A percentile compares a stretch with the other conserved stretches of the same genome.
These are phyloP conservation scores for Mrakia blollopis DNA, from an alignment of 768 basidiomycete species.

Conservation along the genomic window DNA sequence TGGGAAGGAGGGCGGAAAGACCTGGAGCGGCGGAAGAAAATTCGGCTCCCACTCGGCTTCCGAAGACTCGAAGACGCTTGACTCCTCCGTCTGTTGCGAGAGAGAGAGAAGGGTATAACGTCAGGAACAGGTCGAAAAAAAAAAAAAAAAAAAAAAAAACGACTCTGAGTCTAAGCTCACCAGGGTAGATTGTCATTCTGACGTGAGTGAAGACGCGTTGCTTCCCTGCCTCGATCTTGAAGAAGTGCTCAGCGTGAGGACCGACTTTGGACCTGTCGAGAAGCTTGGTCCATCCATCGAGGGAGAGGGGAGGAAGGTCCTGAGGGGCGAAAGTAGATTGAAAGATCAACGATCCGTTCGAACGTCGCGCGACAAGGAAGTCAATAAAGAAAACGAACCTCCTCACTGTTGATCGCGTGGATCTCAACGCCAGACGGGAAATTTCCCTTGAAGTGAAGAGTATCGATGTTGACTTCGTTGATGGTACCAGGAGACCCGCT, in stretches of 20 bases:
- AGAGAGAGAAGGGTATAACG: neutral
- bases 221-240: conserved; percentile 56
- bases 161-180: too few species aligned
- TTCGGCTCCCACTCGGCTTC: conserved; percentile 54
- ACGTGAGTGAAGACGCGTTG: conserved; percentile 70
- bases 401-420: conserved; percentile 52
- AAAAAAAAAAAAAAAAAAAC: too few species aligned
- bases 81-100: conserved; percentile 69
- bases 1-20: conserved; percentile 11
- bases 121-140: neutral
- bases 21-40: conserved; percentile 47
- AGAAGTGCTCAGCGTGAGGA: conserved; percentile 82
- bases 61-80: conserved; percentile 81
- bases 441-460: conserved; percentile 91
- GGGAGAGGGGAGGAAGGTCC: conserved; percentile 39
- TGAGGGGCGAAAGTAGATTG: conserved; percentile 25
- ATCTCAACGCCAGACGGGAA: conserved; percentile 80
- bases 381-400: conserved; percentile 44
- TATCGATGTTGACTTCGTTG: conserved; percentile 80
- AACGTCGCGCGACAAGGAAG: neutral
- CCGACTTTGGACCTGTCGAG: conserved; percentile 74
- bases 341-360: neutral
- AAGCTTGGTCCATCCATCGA: conserved; percentile 65
- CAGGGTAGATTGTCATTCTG: conserved; percentile 77
- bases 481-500: conserved; percentile 72